Conservation (phyloP, 225 moss, liverwort and hornwort genomes). For the Pseudisothecium myosuroides region DNA sequence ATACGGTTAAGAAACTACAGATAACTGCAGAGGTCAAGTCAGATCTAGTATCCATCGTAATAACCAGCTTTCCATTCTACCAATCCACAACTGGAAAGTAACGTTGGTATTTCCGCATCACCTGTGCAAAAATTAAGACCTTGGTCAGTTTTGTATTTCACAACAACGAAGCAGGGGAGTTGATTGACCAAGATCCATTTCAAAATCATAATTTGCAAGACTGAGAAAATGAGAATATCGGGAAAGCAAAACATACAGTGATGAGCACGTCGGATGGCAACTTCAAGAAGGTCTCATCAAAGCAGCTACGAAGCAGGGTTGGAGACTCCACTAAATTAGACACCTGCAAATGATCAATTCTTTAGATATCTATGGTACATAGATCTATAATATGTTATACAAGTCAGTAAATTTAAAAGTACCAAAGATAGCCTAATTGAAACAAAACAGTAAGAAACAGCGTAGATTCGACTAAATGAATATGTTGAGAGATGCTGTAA, state of each 20-base stretch:
- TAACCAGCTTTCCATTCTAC: conserved; percentile 49
- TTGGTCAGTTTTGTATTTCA: background rate
- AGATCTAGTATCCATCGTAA: conserved; percentile 33
- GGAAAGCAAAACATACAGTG: conserved; percentile 43
- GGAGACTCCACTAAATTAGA: conserved; percentile 88
- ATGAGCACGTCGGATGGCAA: conserved; percentile 83
- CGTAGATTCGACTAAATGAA: background rate
- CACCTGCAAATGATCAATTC: conserved; percentile 35
- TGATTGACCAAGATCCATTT: background rate
- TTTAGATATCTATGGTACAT: background rate
- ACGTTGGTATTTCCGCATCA: conserved; percentile 91
- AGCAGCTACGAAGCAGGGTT: conserved; percentile 66
- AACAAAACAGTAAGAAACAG: background rate
- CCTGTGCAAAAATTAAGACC: conserved; percentile 14
- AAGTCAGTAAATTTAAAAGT: background rate
- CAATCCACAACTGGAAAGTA: conserved; percentile 82
- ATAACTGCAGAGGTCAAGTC: background rate
- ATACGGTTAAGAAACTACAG: background rate
- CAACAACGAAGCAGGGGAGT: background rate
- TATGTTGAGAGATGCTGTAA: background rate
- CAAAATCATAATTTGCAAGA: background rate
- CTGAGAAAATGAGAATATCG: background rate
- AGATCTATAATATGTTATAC: background rate
- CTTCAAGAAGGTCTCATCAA: conserved; percentile 63
- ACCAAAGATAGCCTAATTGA: background rate